Percentiles rank a stretch among this genome's conserved stretches.
Conservation (phyloP, 257 asterid species). For the Nicotiana undulata region DNA sequence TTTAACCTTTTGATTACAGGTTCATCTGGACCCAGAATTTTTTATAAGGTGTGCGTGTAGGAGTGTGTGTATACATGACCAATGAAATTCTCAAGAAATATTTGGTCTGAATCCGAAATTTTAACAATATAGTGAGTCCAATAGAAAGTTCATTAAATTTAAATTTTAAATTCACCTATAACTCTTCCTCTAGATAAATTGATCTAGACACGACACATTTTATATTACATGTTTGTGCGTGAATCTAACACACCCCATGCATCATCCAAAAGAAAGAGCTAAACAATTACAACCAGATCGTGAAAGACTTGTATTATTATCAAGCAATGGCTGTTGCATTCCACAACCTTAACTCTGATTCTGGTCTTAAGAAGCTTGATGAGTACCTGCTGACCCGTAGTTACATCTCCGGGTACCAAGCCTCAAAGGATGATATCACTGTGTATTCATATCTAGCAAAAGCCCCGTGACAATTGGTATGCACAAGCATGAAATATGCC, state of each 20-base stretch:
- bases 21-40: too few species aligned
- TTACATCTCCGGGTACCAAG: constrained; percentile 81
- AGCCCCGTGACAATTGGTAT: too few species aligned
- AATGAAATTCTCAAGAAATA: too few species aligned
- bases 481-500: neutral
- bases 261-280: too few species aligned
- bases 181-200: neutral
- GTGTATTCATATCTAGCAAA: constrained; percentile 48
- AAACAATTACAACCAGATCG: too few species aligned
- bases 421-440: constrained; percentile 74
- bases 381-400: constrained; percentile 81
- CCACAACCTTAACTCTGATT: constrained; percentile 35
- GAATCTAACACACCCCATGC: constrained; percentile 28
- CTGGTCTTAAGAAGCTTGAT: constrained; percentile 87
- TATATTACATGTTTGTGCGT: constrained; percentile 45
- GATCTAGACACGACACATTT: neutral
- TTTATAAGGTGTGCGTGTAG: too few species aligned
- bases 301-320: neutral
- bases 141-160: too few species aligned
- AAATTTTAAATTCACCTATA: neutral
- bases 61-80: too few species aligned
- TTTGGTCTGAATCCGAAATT: too few species aligned
- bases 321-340: constrained; percentile 68
- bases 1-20: too few species aligned
- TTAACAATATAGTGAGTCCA: too few species aligned